A percentile compares a stretch with the other conserved stretches of the same genome.
These are phyloP conservation scores for Melastoma candidum DNA, from an alignment of 441 rosid species.

Conservation along the genomic window DNA sequence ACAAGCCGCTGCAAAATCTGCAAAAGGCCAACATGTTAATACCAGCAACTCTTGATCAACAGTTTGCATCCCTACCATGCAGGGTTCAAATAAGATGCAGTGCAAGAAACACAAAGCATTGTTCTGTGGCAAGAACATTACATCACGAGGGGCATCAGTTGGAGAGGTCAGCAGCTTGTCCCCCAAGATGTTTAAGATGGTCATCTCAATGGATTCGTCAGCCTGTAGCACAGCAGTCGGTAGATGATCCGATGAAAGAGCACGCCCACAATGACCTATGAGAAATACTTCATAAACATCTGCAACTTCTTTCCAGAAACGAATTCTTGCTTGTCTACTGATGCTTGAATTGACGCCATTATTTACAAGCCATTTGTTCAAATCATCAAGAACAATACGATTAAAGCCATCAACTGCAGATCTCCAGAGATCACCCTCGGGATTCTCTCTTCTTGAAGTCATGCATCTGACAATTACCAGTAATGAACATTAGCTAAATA, in stretches of 20 bases:
- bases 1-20: slow-evolving; percentile 80
- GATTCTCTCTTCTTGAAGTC: slow-evolving; percentile 93
- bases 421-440: slow-evolving; percentile 96
- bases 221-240: slow-evolving; percentile 42
- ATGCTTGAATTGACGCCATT: slow-evolving; percentile 38
- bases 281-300: slow-evolving; percentile 96
- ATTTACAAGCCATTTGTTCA: slow-evolving; percentile 28
- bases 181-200: slow-evolving; percentile 61
- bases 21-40: slow-evolving; percentile 13
- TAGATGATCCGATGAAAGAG: slow-evolving; percentile 73
- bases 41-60: slow-evolving; percentile 3
- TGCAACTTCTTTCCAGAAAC: slow-evolving; percentile 94
- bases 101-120: neutral
- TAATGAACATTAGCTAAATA: neutral
- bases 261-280: slow-evolving; percentile 92
- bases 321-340: slow-evolving; percentile 58
- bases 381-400: slow-evolving; percentile 61
- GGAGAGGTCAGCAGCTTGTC: slow-evolving; percentile 69
- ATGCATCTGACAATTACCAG: slow-evolving; percentile 48
- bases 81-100: neutral
- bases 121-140: slow-evolving; percentile 21
- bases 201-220: slow-evolving; percentile 89
- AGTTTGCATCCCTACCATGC: too few species aligned
- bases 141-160: slow-evolving; percentile 77
- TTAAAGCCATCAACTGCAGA: slow-evolving; percentile 87